These are phyloP conservation scores for Wickerhamiella pararugosa DNA, from an alignment of 1,139 yeast genomes.

Conservation along the genomic window DNA sequence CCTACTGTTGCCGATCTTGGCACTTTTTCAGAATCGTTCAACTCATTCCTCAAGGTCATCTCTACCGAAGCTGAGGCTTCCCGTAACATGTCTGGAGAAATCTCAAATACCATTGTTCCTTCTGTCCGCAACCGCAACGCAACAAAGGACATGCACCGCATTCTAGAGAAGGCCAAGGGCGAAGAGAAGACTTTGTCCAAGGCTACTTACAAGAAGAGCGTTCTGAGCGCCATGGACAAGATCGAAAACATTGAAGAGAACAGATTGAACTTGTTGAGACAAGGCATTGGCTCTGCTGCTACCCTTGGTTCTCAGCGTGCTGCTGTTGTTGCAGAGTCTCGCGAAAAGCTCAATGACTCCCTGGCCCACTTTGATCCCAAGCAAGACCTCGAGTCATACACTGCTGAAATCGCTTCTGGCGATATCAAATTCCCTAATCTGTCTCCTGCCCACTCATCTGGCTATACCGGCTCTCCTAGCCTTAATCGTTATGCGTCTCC, in stretches of 20 bases:
- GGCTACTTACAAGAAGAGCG: conserved; percentile 2
- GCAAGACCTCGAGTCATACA: conserved; percentile 42
- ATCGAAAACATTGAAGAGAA: conserved; percentile 3
- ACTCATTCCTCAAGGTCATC: background rate
- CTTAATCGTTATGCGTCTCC: conserved; percentile 4
- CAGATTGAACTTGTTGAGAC: conserved; percentile 1
- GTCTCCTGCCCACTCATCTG: conserved; percentile 4
- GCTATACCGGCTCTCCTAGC: background rate
- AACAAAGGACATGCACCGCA: background rate
- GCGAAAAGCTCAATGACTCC: conserved; percentile 1
- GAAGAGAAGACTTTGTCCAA: conserved; percentile 4
- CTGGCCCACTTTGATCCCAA: conserved; percentile 33
- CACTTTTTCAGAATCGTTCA: conserved; percentile 17
- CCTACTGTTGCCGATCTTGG: conserved; percentile 19
- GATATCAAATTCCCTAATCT: conserved; percentile 7
- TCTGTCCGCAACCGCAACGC: conserved; percentile 5
- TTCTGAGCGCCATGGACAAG: conserved; percentile 3
- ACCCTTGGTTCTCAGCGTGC: background rate
- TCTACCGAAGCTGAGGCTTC: conserved; percentile 3
- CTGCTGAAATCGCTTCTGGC: conserved; percentile 29
- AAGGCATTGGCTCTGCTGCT: conserved; percentile 1
- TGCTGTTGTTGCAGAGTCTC: background rate
- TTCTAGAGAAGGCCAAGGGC: background rate
- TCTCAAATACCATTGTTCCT: conserved; percentile 3
- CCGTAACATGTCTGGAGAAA: background rate